Evolutionary conservation across 495 filamentous ascomycete species (phyloP).

Genomic region (Chaetomidium leptoderma): DNA sequence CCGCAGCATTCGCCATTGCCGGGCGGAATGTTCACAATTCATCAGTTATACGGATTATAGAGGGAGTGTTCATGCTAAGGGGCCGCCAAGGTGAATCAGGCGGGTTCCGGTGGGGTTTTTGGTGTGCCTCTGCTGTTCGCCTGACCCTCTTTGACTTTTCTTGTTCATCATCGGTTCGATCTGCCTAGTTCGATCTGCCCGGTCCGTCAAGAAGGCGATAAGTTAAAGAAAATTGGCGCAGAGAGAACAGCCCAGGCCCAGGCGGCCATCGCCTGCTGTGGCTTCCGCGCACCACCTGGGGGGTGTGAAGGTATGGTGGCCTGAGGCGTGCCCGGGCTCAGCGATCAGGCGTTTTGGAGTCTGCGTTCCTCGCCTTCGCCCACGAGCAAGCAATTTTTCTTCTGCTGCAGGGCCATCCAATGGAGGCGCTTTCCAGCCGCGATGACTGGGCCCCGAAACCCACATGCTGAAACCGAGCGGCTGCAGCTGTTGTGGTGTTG

Average conservation of each 20-base stretch:
- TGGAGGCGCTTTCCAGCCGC: conserved; percentile 1
- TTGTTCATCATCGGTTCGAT: too few relatives aligned
- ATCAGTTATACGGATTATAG: background rate
- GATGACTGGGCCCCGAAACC: conserved; percentile 13
- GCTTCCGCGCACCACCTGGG: background rate
- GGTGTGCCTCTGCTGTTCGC: conserved; percentile 8
- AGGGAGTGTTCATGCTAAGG: conserved; percentile 4
- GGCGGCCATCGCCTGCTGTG: conserved; percentile 7
- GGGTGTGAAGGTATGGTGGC: conserved; percentile 11
- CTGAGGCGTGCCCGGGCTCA: conserved; percentile 21
- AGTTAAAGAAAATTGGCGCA: background rate
- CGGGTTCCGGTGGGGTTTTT: background rate
- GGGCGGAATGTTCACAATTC: background rate
- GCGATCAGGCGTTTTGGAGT: conserved; percentile 20
- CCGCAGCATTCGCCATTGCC: conserved; percentile 8
- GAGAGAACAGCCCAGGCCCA: conserved; percentile 12
- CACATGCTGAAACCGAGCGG: conserved; percentile 17
- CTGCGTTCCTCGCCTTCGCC: conserved; percentile 20
- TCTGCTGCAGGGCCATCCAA: conserved; percentile 10
- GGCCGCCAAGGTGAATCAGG: conserved; percentile 2
- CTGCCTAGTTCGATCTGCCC: too few relatives aligned
- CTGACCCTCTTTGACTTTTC: conserved; percentile 8
- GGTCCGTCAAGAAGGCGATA: conserved; percentile 9
- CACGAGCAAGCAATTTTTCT: conserved; percentile 3
- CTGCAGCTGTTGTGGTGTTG: conserved; percentile 9